Evolutionary conservation across 2,329 filamentous ascomycete species (phyloP), one percentile per base, ranked within the genome.

Genomic region (Hypoxylon sp.): DNA sequence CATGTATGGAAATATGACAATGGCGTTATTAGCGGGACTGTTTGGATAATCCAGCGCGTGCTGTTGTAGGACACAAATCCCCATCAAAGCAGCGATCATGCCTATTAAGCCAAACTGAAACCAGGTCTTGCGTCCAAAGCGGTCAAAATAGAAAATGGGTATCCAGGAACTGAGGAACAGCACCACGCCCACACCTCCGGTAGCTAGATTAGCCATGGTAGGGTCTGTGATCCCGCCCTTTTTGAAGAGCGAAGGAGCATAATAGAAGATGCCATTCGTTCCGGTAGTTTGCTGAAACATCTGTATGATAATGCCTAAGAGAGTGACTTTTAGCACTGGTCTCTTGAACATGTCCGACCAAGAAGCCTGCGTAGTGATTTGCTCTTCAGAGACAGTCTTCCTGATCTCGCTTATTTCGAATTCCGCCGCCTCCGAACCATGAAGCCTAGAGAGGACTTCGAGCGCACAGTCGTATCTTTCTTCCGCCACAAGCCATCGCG

Each of bases 371-470:
- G 69, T 55, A 21, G 53, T 55, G n/a, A 62, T 63, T 39, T 59
- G 54, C 34, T 70, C 68, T 21, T 63, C 70, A 30, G 74, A 63
- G 8, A 74, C 67, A 9, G 69, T 67, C 16, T 70, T 67, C 2
- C 70, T 65, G 11, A 71, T 71, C 32, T 68, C 71, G 16, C 61
- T 83, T 52, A 90, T 88, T 77, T 90, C 88, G 23, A 87, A 75
- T 73, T 89, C 87, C 0, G 81, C 71, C 0, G 60, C 67, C 21
- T 52, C 68, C 7, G 70, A 72, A 8, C 72, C 72, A 48, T 74
- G 71, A 5, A 74, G 51, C 12, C 72, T 69, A 0, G 71, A 60
- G 2, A 74, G 60, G 16, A 74, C 68, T 58, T 74, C 72, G 6
- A 68, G 68, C 0, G 72, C 72, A 48, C 72, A 74, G 2, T 73